These are phyloP conservation scores for Mycena olivaceomarginata DNA, from an alignment of 768 basidiomycete genomes.

Conservation along the genomic window DNA sequence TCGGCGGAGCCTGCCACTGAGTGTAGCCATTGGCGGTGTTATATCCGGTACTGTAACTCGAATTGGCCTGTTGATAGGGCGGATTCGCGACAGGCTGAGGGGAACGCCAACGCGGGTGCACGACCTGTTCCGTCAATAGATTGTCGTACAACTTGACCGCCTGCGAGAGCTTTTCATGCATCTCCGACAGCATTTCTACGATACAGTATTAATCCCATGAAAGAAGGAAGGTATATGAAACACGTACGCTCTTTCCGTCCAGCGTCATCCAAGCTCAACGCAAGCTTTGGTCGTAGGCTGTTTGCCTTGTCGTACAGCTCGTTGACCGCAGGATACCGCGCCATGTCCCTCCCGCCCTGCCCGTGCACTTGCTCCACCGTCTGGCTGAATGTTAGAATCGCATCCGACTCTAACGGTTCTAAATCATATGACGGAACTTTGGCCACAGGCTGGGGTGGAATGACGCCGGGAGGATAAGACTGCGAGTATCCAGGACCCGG, in stretches of 20 bases:
- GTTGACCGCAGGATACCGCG: constrained; percentile 88
- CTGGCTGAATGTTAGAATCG: constrained; percentile 93
- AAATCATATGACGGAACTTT: constrained; percentile 88
- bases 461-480: constrained; percentile 62
- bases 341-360: constrained; percentile 86
- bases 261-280: constrained; percentile 89
- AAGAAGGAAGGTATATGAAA: constrained; percentile 10
- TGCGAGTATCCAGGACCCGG: constrained; percentile 64
- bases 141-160: constrained; percentile 95
- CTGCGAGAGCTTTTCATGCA: constrained; percentile 95
- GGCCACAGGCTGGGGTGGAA: constrained; percentile 65
- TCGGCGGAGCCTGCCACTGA: constrained; percentile 58
- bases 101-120: constrained; percentile 80
- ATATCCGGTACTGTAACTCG: constrained; percentile 49
- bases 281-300: constrained; percentile 86
- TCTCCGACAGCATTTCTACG: constrained; percentile 90
- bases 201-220: neutral
- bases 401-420: constrained; percentile 87
- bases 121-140: constrained; percentile 88
- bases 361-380: constrained; percentile 90
- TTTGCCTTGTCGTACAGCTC: constrained; percentile 92
- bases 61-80: constrained; percentile 56
- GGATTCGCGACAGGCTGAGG: constrained; percentile 53
- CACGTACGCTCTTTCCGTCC: constrained; percentile 87
- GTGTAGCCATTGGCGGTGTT: constrained; percentile 53